Conservation (phyloP, 1,139 yeast species). For the Casaregolazyma lundiana region DNA sequence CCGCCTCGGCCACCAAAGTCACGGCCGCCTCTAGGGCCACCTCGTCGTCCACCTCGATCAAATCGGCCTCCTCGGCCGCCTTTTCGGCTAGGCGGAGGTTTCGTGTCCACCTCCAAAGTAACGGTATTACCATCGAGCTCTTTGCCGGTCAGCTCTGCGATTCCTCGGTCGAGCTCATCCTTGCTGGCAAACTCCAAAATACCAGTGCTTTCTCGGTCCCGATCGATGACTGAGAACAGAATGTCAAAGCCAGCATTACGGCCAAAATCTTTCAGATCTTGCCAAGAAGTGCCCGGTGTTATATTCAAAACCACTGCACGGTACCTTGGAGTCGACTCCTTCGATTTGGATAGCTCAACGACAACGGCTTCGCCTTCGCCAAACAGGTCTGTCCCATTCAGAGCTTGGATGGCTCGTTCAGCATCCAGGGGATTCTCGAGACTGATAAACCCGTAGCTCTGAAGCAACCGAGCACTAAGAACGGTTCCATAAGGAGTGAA, state of each 20-base stretch:
- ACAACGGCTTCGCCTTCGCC: constrained; percentile 35
- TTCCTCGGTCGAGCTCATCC: constrained; percentile 68
- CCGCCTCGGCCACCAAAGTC: constrained; percentile 20
- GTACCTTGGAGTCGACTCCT: constrained; percentile 16
- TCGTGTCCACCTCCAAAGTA: constrained; percentile 72
- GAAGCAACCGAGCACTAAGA: constrained; percentile 58
- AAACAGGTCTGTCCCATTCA: constrained; percentile 32
- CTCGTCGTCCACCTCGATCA: constrained; percentile 17
- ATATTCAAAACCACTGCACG: constrained; percentile 25
- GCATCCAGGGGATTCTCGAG: constrained; percentile 41
- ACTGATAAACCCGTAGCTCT: constrained; percentile 81
- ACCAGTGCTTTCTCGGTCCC: constrained; percentile 39
- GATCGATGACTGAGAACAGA: constrained; percentile 32
- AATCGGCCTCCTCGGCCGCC: constrained; percentile 36
- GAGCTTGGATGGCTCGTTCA: constrained; percentile 27
- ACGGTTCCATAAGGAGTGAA: constrained; percentile 67
- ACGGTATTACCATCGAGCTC: constrained; percentile 66
- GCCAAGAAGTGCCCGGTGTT: constrained; percentile 31
- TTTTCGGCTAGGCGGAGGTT: constrained; percentile 33
- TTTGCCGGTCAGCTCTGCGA: constrained; percentile 63
- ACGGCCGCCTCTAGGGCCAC: constrained; percentile 21
- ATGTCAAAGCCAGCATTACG: constrained; percentile 34
- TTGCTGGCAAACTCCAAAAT: constrained; percentile 72
- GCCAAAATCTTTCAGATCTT: constrained; percentile 36
- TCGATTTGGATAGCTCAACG: constrained; percentile 35